Conservation (phyloP, 306 rosid species). For the Dicorynia guianensis region DNA sequence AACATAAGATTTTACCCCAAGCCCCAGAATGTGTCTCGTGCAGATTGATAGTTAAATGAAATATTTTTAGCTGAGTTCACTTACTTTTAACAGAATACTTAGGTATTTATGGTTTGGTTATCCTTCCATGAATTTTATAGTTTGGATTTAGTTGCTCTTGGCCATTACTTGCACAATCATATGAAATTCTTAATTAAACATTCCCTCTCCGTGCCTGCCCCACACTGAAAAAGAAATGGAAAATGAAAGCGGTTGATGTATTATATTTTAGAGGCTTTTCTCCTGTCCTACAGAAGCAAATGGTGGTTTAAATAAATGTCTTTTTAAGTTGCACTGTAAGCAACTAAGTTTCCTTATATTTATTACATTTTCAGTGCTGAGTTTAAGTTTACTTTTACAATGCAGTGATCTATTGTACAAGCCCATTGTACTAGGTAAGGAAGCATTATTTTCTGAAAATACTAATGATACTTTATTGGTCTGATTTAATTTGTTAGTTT, state of each 20-base stretch:
- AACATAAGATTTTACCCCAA: slow-evolving; percentile 6
- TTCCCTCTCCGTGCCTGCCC: too few relatives aligned
- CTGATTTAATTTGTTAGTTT: slow-evolving; percentile 11
- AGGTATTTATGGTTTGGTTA: slow-evolving; percentile 16
- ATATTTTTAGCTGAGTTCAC: slow-evolving; percentile 10
- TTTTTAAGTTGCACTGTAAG: slow-evolving; percentile 18
- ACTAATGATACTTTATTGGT: neutral
- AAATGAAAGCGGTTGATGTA: too few relatives aligned
- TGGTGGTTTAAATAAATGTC: neutral
- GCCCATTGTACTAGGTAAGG: slow-evolving; percentile 89
- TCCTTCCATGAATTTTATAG: slow-evolving; percentile 15
- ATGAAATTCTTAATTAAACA: too few relatives aligned
- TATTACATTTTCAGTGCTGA: slow-evolving; percentile 23
- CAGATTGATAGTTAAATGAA: slow-evolving; percentile 19
- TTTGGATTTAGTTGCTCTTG: slow-evolving; percentile 19
- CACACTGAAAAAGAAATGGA: too few relatives aligned
- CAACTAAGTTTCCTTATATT: slow-evolving; percentile 11
- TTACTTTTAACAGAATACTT: neutral
- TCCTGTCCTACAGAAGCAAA: slow-evolving; percentile 7
- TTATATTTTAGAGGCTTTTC: neutral
- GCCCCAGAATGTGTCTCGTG: neutral
- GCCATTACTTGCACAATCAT: neutral
- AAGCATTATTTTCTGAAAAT: slow-evolving; percentile 28
- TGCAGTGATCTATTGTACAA: slow-evolving; percentile 89
- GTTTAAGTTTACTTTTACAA: slow-evolving; percentile 31